phyloP scores from a whole-genome alignment of 257 asterid species.

The Nicotiana undulata region DNA sequence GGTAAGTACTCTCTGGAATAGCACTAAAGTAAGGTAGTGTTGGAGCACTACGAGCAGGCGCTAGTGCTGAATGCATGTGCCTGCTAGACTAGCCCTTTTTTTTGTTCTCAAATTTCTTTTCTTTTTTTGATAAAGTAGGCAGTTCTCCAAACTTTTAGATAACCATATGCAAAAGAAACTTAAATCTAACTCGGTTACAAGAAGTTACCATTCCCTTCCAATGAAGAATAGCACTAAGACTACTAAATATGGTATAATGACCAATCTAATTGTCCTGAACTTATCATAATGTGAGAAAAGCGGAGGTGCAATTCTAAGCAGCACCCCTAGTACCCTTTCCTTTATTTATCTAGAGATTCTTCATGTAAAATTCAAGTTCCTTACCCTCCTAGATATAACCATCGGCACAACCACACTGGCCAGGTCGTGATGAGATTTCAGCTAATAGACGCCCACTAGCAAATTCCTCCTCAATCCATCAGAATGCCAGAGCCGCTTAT shows the following conservation, averaged over 20 bases:
- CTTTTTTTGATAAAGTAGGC: not conserved
- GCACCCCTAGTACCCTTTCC: too few relatives aligned
- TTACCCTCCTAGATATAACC: constrained; percentile 13
- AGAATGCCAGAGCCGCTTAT: too few relatives aligned
- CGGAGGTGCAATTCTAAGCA: not conserved
- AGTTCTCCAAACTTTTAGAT: not conserved
- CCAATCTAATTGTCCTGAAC: not conserved
- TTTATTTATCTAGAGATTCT: constrained; percentile 12
- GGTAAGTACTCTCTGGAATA: too few relatives aligned
- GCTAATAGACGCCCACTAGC: too few relatives aligned
- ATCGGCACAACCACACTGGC: too few relatives aligned
- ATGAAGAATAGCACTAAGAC: not conserved
- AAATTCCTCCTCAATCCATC: too few relatives aligned
- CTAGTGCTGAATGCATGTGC: too few relatives aligned
- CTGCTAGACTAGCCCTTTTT: too few relatives aligned
- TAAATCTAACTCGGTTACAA: not conserved
- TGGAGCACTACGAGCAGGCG: too few relatives aligned
- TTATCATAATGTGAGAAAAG: not conserved
- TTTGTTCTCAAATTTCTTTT: not conserved
- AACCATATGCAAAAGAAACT: not conserved
- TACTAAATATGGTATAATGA: not conserved
- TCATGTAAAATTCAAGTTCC: constrained; percentile 12
- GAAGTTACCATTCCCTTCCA: not conserved
- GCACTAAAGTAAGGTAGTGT: too few relatives aligned
- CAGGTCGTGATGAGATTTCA: too few relatives aligned